Evolutionary conservation across 2,329 filamentous ascomycete species (phyloP), one percentile per base, ranked within the genome.

Genomic region (Corinectria fuckeliana): DNA sequence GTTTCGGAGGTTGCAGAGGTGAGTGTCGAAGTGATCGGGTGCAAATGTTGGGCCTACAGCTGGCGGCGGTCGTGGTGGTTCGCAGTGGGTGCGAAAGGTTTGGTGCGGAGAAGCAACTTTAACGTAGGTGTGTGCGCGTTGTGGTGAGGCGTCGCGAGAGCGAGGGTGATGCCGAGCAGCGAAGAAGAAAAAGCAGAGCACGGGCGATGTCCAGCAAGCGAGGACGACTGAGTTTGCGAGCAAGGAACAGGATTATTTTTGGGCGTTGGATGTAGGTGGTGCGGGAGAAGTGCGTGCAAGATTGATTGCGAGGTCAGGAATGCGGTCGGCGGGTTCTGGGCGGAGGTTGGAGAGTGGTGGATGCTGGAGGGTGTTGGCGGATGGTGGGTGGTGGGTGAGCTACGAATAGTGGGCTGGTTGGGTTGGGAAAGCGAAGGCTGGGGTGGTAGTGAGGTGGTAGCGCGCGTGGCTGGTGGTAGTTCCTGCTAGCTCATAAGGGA

Each of bases 351-450:
- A 58, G 56, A 60, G 52, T 65, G 67, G 56, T 53, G 50, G 50
- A 41, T 52, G 21, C 30, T 36, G 44, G 49, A 44, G 50, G 50
- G 41, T 4, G 36, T 48, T 41, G 36, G 56, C 45, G 56, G 36
- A 50, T 38, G 50, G 50, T 54, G 32, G 21, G 32, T 36, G 32
- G 32, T 36, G 44, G 39, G 26, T 36, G 32, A n/a, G 18, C 32
- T 36, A 36, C 32, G 32, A 36, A 36, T 36, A 36, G 55, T 50
- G 56, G 59, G 53, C 58, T 64, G 59, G 59, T 56, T 50, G 58
- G 60, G 66, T 58, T 68, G 62, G 44, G 56, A 72, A 67, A 66
- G 57, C 64, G 59, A 71, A 72, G 70, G 70, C 70, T 72, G 70
- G 70, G 70, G 68, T 63, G 56, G 50, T 62, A 52, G 61, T 52